Percentiles rank a stretch among this genome's conserved stretches.
phyloP scores from a whole-genome alignment of 2,329 filamentous ascomycete genomes.

The Beauveria varroae region DNA sequence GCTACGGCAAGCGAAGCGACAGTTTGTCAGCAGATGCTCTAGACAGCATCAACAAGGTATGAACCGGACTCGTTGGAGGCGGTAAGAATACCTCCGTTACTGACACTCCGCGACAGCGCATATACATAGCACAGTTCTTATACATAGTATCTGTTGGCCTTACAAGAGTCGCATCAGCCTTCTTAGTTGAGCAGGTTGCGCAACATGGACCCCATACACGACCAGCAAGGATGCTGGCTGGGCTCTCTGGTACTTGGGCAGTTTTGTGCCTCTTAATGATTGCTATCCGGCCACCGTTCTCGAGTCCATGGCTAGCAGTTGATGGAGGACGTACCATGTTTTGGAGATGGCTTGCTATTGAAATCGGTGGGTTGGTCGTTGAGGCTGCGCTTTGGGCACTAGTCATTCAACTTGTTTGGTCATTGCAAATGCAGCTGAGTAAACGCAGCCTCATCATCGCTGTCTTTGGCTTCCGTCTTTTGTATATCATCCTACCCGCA shows the following conservation, averaged over 20 bases:
- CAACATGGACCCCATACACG: constrained; percentile 7
- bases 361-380: constrained; percentile 5
- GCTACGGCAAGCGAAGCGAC: neutral
- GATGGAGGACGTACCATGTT: neutral
- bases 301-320: neutral
- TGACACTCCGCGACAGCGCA: neutral
- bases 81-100: too few species aligned
- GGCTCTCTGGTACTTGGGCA: constrained; percentile 5
- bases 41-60: neutral
- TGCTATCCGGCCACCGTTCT: neutral
- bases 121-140: constrained; percentile 5
- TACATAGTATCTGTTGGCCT: constrained; percentile 11
- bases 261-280: neutral
- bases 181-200: constrained; percentile 10
- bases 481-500: neutral
- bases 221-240: constrained; percentile 5
- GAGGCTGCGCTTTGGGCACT: constrained; percentile 10
- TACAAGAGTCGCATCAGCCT: constrained; percentile 6
- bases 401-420: constrained; percentile 9
- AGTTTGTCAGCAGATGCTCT: neutral
- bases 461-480: constrained; percentile 9
- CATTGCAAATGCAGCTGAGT: constrained; percentile 5
- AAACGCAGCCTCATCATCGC: constrained; percentile 7
- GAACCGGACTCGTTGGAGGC: neutral
- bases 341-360: constrained; percentile 8